phyloP scores from a whole-genome alignment of 306 rosid species.

The Leucaena leucocephala region DNA sequence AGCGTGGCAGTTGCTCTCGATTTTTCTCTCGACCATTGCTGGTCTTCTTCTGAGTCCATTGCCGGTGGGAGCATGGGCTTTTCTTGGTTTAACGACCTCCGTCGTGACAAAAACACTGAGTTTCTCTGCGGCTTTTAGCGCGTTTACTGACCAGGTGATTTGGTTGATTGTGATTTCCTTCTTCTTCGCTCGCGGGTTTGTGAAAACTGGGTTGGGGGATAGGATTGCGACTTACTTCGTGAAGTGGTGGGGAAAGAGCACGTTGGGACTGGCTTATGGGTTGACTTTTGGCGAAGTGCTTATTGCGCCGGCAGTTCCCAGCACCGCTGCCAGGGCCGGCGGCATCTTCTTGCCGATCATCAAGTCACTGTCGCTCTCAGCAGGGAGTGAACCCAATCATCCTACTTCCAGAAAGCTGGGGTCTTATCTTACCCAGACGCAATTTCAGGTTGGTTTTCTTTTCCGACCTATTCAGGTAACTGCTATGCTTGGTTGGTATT shows the following conservation, averaged over 20 bases:
- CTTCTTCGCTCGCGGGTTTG: constrained; percentile 95
- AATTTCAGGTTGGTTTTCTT: constrained; percentile 53
- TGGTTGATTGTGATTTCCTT: constrained; percentile 96
- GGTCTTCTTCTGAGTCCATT: constrained; percentile 87
- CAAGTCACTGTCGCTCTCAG: constrained; percentile 62
- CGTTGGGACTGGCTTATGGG: neutral
- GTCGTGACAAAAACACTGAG: constrained; percentile 66
- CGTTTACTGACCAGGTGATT: constrained; percentile 89
- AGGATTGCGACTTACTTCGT: constrained; percentile 41
- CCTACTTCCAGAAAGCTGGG: constrained; percentile 57
- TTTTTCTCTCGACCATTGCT: constrained; percentile 82
- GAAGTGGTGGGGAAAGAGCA: neutral
- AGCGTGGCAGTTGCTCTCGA: constrained; percentile 36
- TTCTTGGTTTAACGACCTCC: constrained; percentile 68
- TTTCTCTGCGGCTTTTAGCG: constrained; percentile 73
- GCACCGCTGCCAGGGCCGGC: neutral
- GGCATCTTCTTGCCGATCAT: constrained; percentile 33
- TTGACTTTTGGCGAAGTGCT: neutral
- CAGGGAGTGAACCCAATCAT: constrained; percentile 58
- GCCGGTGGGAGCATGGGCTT: constrained; percentile 98
- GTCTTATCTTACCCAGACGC: constrained; percentile 23
- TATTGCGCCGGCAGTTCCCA: constrained; percentile 6
- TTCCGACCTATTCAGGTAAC: neutral
- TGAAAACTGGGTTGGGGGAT: constrained; percentile 92
- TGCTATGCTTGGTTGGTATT: neutral